These are phyloP conservation scores for Zalerion maritima DNA, from an alignment of 495 filamentous ascomycete species.

Conservation along the genomic window DNA sequence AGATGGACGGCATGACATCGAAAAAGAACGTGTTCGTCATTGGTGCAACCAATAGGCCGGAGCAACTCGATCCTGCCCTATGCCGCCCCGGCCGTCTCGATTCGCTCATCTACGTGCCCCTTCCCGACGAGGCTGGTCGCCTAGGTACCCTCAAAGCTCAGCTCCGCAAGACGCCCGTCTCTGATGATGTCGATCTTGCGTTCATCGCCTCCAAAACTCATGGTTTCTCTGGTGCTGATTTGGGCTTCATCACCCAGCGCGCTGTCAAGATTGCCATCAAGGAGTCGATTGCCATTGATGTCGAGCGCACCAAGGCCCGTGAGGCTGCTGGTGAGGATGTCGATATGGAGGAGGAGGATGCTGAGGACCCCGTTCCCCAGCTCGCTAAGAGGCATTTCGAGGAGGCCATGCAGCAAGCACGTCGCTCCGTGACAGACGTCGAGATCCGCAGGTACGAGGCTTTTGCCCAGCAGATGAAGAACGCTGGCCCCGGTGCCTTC, in stretches of 20 bases:
- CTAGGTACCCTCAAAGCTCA: constrained; percentile 84
- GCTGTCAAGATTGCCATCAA: constrained; percentile 99
- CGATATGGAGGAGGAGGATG: constrained; percentile 65
- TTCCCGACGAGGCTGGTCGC: constrained; percentile 82
- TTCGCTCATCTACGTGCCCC: constrained; percentile 92
- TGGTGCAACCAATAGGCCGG: constrained; percentile 94
- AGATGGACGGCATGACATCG: constrained; percentile 98
- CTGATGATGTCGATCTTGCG: constrained; percentile 68
- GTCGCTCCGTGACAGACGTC: constrained; percentile 87
- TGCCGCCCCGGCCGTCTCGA: constrained; percentile 98
- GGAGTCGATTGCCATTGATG: constrained; percentile 79
- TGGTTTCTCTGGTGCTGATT: constrained; percentile 98
- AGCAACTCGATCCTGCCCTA: constrained; percentile 93
- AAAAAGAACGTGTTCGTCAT: constrained; percentile 99
- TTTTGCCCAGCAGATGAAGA: constrained; percentile 98
- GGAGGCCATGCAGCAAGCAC: constrained; percentile 89
- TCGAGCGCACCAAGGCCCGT: constrained; percentile 74
- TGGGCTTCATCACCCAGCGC: constrained; percentile 96
- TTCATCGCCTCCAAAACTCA: constrained; percentile 96
- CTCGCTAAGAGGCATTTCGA: constrained; percentile 95
- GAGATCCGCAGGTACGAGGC: constrained; percentile 97
- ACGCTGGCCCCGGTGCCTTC: constrained; percentile 81
- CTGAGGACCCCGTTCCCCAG: constrained; percentile 89
- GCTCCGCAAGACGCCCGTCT: constrained; percentile 94
- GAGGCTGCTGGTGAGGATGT: constrained; percentile 75